These are phyloP conservation scores for Sporodiniella umbellata DNA, from an alignment of 371 early-diverging fungal species.

Conservation along the genomic window DNA sequence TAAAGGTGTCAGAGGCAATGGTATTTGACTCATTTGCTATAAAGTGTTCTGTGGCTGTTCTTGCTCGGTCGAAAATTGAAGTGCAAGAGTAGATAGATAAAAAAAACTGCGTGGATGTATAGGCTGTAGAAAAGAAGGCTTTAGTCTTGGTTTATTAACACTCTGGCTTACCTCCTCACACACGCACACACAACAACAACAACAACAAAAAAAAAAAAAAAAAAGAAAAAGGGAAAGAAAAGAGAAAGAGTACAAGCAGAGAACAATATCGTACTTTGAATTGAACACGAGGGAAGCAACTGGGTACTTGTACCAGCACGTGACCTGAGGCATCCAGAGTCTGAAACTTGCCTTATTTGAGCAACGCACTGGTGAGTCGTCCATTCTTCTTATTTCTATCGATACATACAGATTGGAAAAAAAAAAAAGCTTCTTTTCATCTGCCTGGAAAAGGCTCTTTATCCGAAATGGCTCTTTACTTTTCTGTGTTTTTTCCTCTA, in stretches of 20 bases:
- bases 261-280: conserved; percentile 2
- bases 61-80: no score
- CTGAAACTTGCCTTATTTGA: not conserved
- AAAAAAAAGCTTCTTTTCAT: no score
- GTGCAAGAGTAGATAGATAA: no score
- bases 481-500: no score
- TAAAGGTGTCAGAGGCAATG: conserved; percentile 20
- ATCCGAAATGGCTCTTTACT: no score
- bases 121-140: no score
- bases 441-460: no score
- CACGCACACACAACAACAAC: no score
- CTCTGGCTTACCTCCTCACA: conserved; percentile 1
- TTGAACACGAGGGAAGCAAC: not conserved
- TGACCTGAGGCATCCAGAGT: not conserved
- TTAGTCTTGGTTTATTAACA: not conserved
- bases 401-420: no score
- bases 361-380: not conserved
- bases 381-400: no score
- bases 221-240: not conserved
- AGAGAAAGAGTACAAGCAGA: not conserved
- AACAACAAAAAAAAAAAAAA: conserved; percentile 3
- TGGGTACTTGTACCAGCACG: not conserved
- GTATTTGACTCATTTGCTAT: conserved; percentile 19
- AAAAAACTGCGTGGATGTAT: no score
- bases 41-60: no score